These are phyloP conservation scores for Globisporangium abappressorium DNA, from an alignment of 352 stramenopile species.

Conservation along the genomic window DNA sequence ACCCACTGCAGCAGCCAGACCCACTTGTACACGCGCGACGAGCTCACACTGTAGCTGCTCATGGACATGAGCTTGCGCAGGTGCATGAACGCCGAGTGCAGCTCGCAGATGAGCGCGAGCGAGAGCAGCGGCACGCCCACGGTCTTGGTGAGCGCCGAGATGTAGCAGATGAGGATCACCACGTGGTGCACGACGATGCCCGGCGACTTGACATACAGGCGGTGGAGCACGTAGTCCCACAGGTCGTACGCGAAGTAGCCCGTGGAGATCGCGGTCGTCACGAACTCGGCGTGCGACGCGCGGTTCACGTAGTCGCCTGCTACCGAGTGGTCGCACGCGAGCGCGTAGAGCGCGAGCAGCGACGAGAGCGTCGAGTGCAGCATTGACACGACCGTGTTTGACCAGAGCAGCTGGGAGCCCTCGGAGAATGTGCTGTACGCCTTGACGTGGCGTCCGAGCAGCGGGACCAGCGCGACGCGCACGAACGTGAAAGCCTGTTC, in stretches of 20 bases:
- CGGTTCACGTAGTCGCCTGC: conserved; percentile 37
- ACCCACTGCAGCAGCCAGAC: conserved; percentile 64
- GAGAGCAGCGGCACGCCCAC: conserved; percentile 71
- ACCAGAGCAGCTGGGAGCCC: conserved; percentile 51
- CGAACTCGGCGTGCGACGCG: conserved; percentile 31
- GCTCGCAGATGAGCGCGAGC: conserved; percentile 65
- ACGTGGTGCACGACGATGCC: conserved; percentile 73
- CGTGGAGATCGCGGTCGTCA: conserved; percentile 68
- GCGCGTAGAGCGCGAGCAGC: conserved; percentile 43
- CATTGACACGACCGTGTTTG: conserved; percentile 76
- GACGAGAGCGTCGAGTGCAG: conserved; percentile 62
- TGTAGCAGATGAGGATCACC: conserved; percentile 80
- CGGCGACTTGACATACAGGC: conserved; percentile 67
- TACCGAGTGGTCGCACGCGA: conserved; percentile 55
- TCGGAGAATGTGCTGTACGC: conserved; percentile 44
- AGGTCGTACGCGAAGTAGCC: conserved; percentile 83
- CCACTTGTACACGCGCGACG: conserved; percentile 28
- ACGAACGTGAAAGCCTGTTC: conserved; percentile 41
- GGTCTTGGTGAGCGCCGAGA: conserved; percentile 68
- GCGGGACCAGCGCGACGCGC: conserved; percentile 40
- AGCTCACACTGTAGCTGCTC: conserved; percentile 37
- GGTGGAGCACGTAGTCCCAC: conserved; percentile 73
- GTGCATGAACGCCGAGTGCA: conserved; percentile 82
- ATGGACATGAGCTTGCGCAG: conserved; percentile 71
- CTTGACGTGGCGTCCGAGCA: conserved; percentile 39